phyloP scores from a whole-genome alignment of 2,329 filamentous ascomycete genomes.

The Fusarium euwallaceae region DNA sequence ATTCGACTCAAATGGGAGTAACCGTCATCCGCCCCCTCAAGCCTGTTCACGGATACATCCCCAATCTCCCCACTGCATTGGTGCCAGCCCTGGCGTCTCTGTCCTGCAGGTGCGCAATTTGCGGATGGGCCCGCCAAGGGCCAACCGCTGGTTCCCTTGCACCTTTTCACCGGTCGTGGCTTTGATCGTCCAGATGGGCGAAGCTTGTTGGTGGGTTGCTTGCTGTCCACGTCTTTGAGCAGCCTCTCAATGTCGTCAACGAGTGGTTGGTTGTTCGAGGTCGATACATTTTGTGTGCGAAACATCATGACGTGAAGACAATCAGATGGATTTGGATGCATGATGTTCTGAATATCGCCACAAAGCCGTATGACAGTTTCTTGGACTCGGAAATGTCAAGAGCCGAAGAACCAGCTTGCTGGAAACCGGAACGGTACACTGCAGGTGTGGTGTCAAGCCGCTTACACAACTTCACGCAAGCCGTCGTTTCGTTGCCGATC shows the following conservation, averaged over 20 bases:
- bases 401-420: slow-evolving; percentile 36
- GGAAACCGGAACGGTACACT: slow-evolving; percentile 30
- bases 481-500: slow-evolving; percentile 35
- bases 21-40: slow-evolving; percentile 15
- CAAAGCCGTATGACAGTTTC: slow-evolving; percentile 11
- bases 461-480: slow-evolving; percentile 42
- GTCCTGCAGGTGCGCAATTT: slow-evolving; percentile 41
- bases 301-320: background rate
- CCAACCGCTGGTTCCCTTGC: slow-evolving; percentile 25
- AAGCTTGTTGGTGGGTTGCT: slow-evolving; percentile 23
- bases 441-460: slow-evolving; percentile 35
- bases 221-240: slow-evolving; percentile 11
- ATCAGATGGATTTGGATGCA: background rate
- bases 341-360: slow-evolving; percentile 14
- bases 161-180: slow-evolving; percentile 31
- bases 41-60: slow-evolving; percentile 19
- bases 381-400: slow-evolving; percentile 27
- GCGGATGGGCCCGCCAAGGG: slow-evolving; percentile 34
- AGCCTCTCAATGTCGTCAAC: background rate
- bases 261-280: background rate
- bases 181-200: slow-evolving; percentile 23
- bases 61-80: slow-evolving; percentile 30
- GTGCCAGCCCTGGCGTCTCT: slow-evolving; percentile 29
- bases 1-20: slow-evolving; percentile 13
- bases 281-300: background rate